Base-by-base conservation (phyloP, 768 basidiomycete genomes). In the Punctularia strigosozonata region DNA sequence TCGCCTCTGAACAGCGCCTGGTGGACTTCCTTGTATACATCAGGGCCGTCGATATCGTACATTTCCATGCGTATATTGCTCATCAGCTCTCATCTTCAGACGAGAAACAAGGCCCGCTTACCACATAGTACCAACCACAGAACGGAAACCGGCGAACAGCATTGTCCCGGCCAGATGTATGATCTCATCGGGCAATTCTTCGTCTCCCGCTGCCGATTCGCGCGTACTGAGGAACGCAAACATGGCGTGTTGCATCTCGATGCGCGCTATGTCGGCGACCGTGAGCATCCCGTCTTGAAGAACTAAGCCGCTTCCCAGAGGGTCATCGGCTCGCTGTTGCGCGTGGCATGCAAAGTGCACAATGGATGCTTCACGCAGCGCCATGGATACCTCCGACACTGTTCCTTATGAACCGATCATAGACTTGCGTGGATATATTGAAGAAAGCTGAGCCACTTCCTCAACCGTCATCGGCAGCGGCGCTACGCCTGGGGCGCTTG, bases 301-400 rank as follows among this genome's bases (percentile, higher is more conserved):
- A 15, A 38, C 23, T 30, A 52, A 44, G 3, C 37, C 50, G 33
- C 50, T 52, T 22, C 46, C 33, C 12, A 46, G 46, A 6, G 50
- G 50, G 14, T 46, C 28, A 2, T 31, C 22, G 12, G 30, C 23
- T 23, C 47, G 38, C 37, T 53, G 51, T n/a, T 30, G 22, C 15
- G 50, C 50, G 32, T 53, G 51, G 26, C 45, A 49, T 17, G 50
- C 51, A 33, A 53, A 39, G 38, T 51, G 51, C 6, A 51, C 33
- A 19, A 44, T 40, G 10, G 37, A 37, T 21, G 41, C 36, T 15
- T 34, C 25, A 14, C 22, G 24, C 20, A 51, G 37, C n/a, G n/a
- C n/a, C n/a, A n/a, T n/a, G n/a, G n/a, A n/a, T n/a, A n/a, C n/a
- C n/a, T n/a, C n/a, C n/a, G n/a, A n/a, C n/a, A n/a, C n/a, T n/a